Base-by-base conservation (phyloP, 768 basidiomycete species). In the Symmetrospora coprosmae region DNA sequence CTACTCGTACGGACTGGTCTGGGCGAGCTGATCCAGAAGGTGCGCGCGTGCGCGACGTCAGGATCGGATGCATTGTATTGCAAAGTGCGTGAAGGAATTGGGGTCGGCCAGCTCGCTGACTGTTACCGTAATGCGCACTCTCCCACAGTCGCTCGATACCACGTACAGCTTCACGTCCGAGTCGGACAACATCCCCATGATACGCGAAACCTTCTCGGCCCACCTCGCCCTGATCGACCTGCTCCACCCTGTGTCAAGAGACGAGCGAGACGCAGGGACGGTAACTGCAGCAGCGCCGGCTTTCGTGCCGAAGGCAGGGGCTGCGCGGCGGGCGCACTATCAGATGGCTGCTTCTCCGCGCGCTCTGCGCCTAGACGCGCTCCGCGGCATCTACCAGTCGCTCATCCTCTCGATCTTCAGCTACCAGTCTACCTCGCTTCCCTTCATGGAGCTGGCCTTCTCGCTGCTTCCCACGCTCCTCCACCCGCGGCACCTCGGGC, bases 141-240 rank as follows among this genome's bases (percentile, higher is more conserved):
- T 21, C 17, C 6, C 25, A 23, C 21, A 62, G 61, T 33, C 30
- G 14, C 43, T 63, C n/a, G 49, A 25, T 3, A 48, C 56, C 19
- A 34, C 62, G 1, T 59, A 30, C 19, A 34, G 30, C 19, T 63
- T 56, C 37, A 53, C 52, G 6, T 63, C 62, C 16, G 21, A 38
- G 21, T 11, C 56, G 16, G 33, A 13, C 2, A 61, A 59, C 31
- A 35, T 34, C 11, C 34, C 56, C 30, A 39, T 59, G 37, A 53
- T 63, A n/a, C 16, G 39, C 14, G n/a, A 25, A 6, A 56, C 62
- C 2, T n/a, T 63, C 9, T 7, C 16, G n/a, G 38, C 40, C n/a
- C 27, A 48, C 23, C 43, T 63, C 6, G 58, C 37, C 13, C 55
- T 63, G 19, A 47, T 63, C 58, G 48, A 63, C 45, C 33, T 46